These are phyloP conservation scores for Ganoderma sinense DNA, from an alignment of 1,284 basidiomycete genomes.

Conservation along the genomic window DNA sequence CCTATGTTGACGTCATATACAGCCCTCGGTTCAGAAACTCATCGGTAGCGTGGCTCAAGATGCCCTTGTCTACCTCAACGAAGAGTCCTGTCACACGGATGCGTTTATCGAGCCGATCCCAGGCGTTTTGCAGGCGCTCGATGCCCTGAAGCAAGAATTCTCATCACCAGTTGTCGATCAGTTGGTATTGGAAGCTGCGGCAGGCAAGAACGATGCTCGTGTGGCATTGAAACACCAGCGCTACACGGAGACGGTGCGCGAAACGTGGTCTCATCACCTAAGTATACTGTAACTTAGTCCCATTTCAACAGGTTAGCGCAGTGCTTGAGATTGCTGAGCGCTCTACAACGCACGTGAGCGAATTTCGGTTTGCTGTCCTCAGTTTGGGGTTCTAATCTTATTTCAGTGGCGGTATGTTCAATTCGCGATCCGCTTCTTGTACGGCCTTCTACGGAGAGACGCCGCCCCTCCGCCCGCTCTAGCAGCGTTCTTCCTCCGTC, in stretches of 20 bases:
- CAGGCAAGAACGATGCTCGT: conserved; percentile 50
- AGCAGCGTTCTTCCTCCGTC: conserved; percentile 74
- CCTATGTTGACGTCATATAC: conserved; percentile 19
- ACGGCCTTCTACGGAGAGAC: conserved; percentile 81
- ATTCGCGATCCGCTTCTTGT: conserved; percentile 79
- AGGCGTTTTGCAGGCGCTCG: conserved; percentile 53
- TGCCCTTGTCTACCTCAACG: conserved; percentile 61
- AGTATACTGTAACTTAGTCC: conserved; percentile 21
- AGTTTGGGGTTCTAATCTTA: background rate
- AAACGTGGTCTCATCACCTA: background rate
- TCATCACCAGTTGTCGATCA: conserved; percentile 50
- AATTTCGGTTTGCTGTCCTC: conserved; percentile 13
- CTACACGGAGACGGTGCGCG: conserved; percentile 58
- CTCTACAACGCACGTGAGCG: conserved; percentile 74
- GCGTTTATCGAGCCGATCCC: conserved; percentile 58
- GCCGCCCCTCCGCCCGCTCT: conserved; percentile 67
- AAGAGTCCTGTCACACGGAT: conserved; percentile 69
- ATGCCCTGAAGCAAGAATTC: conserved; percentile 59
- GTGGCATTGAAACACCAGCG: conserved; percentile 51
- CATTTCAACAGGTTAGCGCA: conserved; percentile 54
- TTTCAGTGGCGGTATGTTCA: conserved; percentile 90
- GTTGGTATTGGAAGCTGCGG: conserved; percentile 51
- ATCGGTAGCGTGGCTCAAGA: conserved; percentile 80
- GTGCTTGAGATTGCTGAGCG: conserved; percentile 75
- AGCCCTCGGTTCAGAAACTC: conserved; percentile 93